Percentiles rank a stretch among this genome's conserved stretches.
Conservation (phyloP, 805 yeast genomes). For the Teunomyces kruisii region DNA sequence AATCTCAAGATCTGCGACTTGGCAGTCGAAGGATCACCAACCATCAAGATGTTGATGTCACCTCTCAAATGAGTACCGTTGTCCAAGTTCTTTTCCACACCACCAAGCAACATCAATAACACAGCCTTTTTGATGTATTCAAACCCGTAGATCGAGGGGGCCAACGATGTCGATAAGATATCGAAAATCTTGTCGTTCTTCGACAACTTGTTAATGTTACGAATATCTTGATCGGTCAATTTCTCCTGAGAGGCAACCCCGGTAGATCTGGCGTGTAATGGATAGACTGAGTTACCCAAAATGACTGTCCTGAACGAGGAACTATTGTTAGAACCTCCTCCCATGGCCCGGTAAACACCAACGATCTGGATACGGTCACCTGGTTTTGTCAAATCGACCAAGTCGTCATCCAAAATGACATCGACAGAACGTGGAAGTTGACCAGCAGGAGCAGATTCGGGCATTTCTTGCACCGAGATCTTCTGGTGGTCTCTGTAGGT, state of each 20-base stretch:
- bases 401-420: constrained; percentile 89
- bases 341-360: constrained; percentile 90
- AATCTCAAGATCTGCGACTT: constrained; percentile 94
- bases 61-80: constrained; percentile 98
- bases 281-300: constrained; percentile 85
- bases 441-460: constrained; percentile 97
- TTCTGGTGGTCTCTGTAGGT: constrained; percentile 94
- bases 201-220: constrained; percentile 79
- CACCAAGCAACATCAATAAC: constrained; percentile 86
- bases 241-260: constrained; percentile 71
- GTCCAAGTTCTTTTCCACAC: constrained; percentile 87
- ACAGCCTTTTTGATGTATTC: constrained; percentile 90
- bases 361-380: constrained; percentile 95
- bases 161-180: constrained; percentile 77
- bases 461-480: constrained; percentile 93
- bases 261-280: constrained; percentile 83
- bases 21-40: constrained; percentile 98
- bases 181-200: constrained; percentile 73
- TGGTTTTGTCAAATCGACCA: constrained; percentile 89
- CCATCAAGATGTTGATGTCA: constrained; percentile 93
- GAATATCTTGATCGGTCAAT: constrained; percentile 77
- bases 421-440: constrained; percentile 93
- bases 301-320: constrained; percentile 81
- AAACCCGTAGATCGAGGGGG: constrained; percentile 95
- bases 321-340: constrained; percentile 60